These are phyloP conservation scores for Clavispora fructus DNA, from an alignment of 805 yeast species.

Conservation along the genomic window DNA sequence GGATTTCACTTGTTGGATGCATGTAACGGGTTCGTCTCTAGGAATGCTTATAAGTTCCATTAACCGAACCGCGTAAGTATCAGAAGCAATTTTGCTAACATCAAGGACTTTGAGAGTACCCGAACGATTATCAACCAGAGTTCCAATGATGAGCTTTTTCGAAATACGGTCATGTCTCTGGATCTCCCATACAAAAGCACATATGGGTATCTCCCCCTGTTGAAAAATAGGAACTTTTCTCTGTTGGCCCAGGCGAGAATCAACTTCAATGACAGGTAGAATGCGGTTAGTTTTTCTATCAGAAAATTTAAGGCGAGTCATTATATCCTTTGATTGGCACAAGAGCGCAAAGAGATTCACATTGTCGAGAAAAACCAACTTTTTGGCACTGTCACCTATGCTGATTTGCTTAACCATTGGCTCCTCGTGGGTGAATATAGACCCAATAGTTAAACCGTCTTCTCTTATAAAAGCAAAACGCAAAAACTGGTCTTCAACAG, in stretches of 20 bases:
- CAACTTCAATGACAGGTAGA: slow-evolving; percentile 20
- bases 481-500: slow-evolving; percentile 4
- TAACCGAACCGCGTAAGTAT: slow-evolving; percentile 16
- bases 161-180: slow-evolving; percentile 24
- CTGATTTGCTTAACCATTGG: slow-evolving; percentile 25
- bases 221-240: slow-evolving; percentile 17
- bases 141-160: slow-evolving; percentile 33
- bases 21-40: slow-evolving; percentile 27
- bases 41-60: slow-evolving; percentile 29
- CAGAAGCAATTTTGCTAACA: slow-evolving; percentile 16
- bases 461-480: slow-evolving; percentile 24
- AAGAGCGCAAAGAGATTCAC: slow-evolving; percentile 25
- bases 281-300: slow-evolving; percentile 26
- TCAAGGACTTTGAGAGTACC: slow-evolving; percentile 37
- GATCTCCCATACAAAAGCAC: slow-evolving; percentile 33
- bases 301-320: slow-evolving; percentile 25
- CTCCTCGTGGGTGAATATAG: slow-evolving; percentile 18
- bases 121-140: slow-evolving; percentile 8
- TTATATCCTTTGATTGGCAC: slow-evolving; percentile 24
- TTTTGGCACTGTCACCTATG: slow-evolving; percentile 30
- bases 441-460: slow-evolving; percentile 31
- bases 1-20: slow-evolving; percentile 29
- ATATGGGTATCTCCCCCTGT: slow-evolving; percentile 25
- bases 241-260: slow-evolving; percentile 2
- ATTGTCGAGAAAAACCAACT: slow-evolving; percentile 25